Evolutionary conservation across 192 early-diverging fungal species (phyloP), one percentile per base, ranked within the genome.

Genomic region (Coemansia sp.): DNA sequence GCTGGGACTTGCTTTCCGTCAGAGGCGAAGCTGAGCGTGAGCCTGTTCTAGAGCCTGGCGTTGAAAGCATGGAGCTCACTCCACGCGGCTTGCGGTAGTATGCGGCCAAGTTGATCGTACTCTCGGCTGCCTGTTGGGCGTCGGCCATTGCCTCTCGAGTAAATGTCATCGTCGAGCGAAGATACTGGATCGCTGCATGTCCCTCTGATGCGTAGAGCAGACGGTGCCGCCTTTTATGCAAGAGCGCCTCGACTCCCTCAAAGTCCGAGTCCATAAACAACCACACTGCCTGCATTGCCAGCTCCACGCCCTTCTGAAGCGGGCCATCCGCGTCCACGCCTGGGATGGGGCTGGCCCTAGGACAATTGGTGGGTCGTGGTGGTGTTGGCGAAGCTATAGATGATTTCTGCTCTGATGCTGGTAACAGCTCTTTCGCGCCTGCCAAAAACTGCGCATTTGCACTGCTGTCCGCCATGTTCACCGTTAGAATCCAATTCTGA

Each of bases 221-320:
- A 51, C 60, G 65, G 34, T 83, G 70, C 54, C 81, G 73, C 70
- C 65, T 70, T 28, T 57, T 56, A 26, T 70, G 54, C 50, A 94
- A 61, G 7, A 88, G 69, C 7, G 61, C 70, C 58, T 93, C 91
- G 16, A 88, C 76, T 38, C 88, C 85, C 7, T 83, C 76, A 72
- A 96, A 89, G 44, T 82, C 78, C 0, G 89, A 92, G 68, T 92
- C 84, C 28, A 96, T 65, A 68, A 96, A 94, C 38, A 92, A 68
- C 63, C 89, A 88, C 41, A 96, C 66, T 0, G 86, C 87, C 8
- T 75, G 64, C 60, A 54, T 86, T 73, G 51, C 89, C 62, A 38
- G 64, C 54, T 34, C 89, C 61, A 73, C 60, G 21, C 93, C 93
- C 26, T 67, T 49, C 57, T 85, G 78, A 60, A 89, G 65, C 49